Evolutionary conservation across 805 yeast species (phyloP), one percentile per base, ranked within the genome.

Genomic region (Diddensiella caesifluorescens): DNA sequence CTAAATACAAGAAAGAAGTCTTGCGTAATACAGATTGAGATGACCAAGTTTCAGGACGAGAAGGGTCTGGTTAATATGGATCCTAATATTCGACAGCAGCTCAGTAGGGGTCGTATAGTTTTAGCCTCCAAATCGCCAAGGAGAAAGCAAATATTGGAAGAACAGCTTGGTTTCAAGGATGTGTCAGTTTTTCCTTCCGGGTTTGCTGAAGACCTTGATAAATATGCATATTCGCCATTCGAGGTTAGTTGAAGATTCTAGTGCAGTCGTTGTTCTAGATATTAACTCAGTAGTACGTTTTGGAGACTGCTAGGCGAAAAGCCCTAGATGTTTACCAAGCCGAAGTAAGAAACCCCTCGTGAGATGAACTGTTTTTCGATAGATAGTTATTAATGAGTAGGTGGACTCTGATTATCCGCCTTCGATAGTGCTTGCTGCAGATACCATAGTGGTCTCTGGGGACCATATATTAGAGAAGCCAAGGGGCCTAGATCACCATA

Each of bases 41-140:
- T n/a, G n/a, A n/a, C n/a, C n/a, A n/a, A n/a, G n/a, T n/a, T n/a
- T n/a, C n/a, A n/a, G n/a, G n/a, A n/a, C n/a, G 27, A 25, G 15
- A 29, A 29, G 32, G n/a, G n/a, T n/a, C n/a, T n/a, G n/a, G 32
- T 29, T 13, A 9, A 13, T 7, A 7, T 29, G 15, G 32, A 29
- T 13, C 15, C 32, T 9, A 7, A 19, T 7, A 19, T 29, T 6
- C 15, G 12, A 13, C 19, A 13, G 16, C 19, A 29, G 32, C 9
- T 29, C 15, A n/a, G 19, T 6, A 29, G 15, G 32, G 32, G 32
- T 9, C 54, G 54, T 19, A 55, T 89, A 20, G 65, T 86, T 4
- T 69, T 90, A 4, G 96, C 95, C 0, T 86, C 95, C 2, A 73
- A 83, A 1, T 89, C 97, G 0, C 90, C 94, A 2, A 70, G 96